phyloP scores from a whole-genome alignment of 148 eudicot genomes.

The Agrostemma githago region DNA sequence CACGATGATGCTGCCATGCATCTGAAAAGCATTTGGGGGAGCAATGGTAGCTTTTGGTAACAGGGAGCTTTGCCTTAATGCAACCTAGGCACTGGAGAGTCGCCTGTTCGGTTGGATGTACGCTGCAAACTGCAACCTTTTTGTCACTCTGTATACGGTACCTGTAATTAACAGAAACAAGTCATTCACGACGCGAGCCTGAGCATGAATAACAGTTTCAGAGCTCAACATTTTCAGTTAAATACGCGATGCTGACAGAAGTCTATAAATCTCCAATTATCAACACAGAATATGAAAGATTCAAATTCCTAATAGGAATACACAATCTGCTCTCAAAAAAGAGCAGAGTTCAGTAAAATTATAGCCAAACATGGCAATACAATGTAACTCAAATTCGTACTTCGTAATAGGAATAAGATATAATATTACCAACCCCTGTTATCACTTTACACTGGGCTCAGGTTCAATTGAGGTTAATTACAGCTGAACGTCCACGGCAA shows the following conservation, averaged over 20 bases:
- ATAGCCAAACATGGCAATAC: too few relatives aligned
- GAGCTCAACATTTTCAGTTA: background rate
- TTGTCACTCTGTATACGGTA: slow-evolving; percentile 91
- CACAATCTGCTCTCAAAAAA: too few relatives aligned
- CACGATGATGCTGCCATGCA: slow-evolving; percentile 99
- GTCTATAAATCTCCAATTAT: background rate
- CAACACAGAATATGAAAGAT: background rate
- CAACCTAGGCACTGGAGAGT: slow-evolving; percentile 95
- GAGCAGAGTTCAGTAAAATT: too few relatives aligned
- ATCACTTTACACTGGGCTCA: background rate
- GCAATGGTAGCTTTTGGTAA: slow-evolving; percentile 91
- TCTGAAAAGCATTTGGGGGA: slow-evolving; percentile 93
- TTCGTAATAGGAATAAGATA: too few relatives aligned
- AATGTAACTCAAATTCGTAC: too few relatives aligned
- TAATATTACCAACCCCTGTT: background rate
- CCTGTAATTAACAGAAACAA: slow-evolving; percentile 44
- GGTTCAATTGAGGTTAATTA: background rate
- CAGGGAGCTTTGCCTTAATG: slow-evolving; percentile 85
- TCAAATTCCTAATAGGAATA: too few relatives aligned
- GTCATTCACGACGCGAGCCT: background rate
- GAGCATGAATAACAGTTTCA: background rate
- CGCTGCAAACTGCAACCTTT: slow-evolving; percentile 85
- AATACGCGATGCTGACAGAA: background rate
- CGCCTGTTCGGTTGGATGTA: slow-evolving; percentile 98
- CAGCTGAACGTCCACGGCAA: background rate